Conservation (phyloP, 352 stramenopile genomes). For the Sclerospora graminicola region DNA sequence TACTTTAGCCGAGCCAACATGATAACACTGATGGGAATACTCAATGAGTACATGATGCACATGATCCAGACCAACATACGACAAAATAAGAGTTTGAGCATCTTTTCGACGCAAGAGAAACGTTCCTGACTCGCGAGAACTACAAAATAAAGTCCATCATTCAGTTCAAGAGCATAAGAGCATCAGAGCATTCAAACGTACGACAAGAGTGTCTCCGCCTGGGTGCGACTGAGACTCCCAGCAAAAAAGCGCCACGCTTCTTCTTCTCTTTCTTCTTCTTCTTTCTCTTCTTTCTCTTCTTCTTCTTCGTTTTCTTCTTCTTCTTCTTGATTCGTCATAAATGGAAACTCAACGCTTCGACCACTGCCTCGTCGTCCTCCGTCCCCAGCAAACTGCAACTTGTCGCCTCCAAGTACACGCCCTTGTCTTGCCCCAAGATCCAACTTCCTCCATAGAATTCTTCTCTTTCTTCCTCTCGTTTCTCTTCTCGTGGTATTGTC, state of each 20-base stretch:
- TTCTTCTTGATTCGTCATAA: slow-evolving; percentile 33
- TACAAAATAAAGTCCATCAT: no score
- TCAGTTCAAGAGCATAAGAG: background rate
- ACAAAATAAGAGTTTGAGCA: slow-evolving; percentile 72
- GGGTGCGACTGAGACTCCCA: slow-evolving; percentile 58
- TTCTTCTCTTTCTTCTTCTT: slow-evolving; percentile 43
- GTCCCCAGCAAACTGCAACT: slow-evolving; percentile 59
- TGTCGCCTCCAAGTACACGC: slow-evolving; percentile 59
- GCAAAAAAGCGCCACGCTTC: slow-evolving; percentile 74
- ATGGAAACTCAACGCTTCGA: slow-evolving; percentile 43
- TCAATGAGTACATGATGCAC: slow-evolving; percentile 80
- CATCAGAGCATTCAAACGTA: slow-evolving; percentile 14
- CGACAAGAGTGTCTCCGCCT: slow-evolving; percentile 57
- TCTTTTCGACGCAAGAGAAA: slow-evolving; percentile 79
- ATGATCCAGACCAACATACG: slow-evolving; percentile 51
- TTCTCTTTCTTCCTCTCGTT: slow-evolving; percentile 34
- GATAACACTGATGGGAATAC: slow-evolving; percentile 55
- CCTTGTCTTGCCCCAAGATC: slow-evolving; percentile 74
- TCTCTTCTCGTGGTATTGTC: slow-evolving; percentile 57
- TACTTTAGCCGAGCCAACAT: slow-evolving; percentile 73
- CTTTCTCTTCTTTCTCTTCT: slow-evolving; percentile 26
- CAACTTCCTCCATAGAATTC: slow-evolving; percentile 55
- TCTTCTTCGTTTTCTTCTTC: no score
- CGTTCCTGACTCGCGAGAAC: slow-evolving; percentile 52
- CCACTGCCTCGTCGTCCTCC: slow-evolving; percentile 45